Conservation (phyloP, 2,329 filamentous ascomycete species). For the Pyrenophora graminea region DNA sequence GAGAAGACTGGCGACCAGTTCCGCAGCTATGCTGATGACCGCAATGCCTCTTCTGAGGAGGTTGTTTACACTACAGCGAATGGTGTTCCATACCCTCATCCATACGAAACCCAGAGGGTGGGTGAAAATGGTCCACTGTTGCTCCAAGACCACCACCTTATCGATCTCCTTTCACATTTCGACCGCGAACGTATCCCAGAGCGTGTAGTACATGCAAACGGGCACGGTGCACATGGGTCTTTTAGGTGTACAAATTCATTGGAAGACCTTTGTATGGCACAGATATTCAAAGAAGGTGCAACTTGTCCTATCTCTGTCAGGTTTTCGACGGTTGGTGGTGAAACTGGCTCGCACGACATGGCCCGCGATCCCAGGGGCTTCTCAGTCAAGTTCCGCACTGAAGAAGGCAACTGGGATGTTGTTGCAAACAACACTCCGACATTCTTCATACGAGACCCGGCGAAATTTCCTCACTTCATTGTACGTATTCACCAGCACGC, state of each 20-base stretch:
- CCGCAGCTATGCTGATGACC: constrained; percentile 52
- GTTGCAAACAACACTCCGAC: constrained; percentile 76
- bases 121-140: constrained; percentile 64
- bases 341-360: constrained; percentile 71
- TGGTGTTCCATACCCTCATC: constrained; percentile 61
- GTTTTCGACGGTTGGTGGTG: constrained; percentile 77
- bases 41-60: constrained; percentile 50
- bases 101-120: constrained; percentile 61
- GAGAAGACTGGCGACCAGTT: constrained; percentile 45
- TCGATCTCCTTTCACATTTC: constrained; percentile 57
- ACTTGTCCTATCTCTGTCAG: constrained; percentile 68
- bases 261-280: constrained; percentile 52
- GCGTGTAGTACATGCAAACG: constrained; percentile 57
- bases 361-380: constrained; percentile 75
- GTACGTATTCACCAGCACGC: neutral
- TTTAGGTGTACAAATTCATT: constrained; percentile 54
- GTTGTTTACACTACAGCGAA: constrained; percentile 62
- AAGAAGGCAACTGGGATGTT: constrained; percentile 74
- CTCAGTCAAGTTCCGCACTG: constrained; percentile 72
- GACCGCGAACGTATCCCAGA: constrained; percentile 57
- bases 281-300: constrained; percentile 65
- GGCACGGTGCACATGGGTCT: constrained; percentile 54
- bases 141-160: constrained; percentile 57
- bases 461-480: constrained; percentile 70
- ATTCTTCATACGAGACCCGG: constrained; percentile 75